Evolutionary conservation across 768 basidiomycete species (phyloP).

Genomic region (Mycena polygramma): DNA sequence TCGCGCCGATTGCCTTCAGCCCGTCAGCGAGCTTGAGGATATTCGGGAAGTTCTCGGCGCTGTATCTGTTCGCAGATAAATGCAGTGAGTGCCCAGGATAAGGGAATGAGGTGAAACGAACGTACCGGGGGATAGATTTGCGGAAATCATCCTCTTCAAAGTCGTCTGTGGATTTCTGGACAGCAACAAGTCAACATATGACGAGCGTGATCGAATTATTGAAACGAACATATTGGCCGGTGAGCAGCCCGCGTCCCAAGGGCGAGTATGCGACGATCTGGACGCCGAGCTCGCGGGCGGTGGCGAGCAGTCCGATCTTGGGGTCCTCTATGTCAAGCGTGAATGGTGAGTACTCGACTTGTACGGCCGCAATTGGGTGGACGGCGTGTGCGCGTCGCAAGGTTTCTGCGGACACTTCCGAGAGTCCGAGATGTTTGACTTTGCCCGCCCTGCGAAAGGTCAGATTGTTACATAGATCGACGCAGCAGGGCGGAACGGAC

Average conservation of each 20-base stretch:
- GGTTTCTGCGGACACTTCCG: too few relatives aligned
- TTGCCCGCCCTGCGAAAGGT: too few relatives aligned
- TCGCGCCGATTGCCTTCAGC: neutral
- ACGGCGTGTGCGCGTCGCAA: too few relatives aligned
- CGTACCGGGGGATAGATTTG: neutral
- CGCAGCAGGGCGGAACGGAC: too few relatives aligned
- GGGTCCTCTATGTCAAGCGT: neutral
- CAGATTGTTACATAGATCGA: too few relatives aligned
- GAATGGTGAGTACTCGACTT: too few relatives aligned
- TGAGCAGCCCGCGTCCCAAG: neutral
- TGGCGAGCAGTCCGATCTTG: neutral
- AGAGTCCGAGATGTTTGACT: too few relatives aligned
- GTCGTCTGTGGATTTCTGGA: constrained; percentile 9
- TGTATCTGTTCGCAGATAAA: neutral
- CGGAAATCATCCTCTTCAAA: constrained; percentile 4
- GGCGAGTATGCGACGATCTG: neutral
- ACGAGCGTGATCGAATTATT: too few relatives aligned
- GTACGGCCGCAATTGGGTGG: too few relatives aligned
- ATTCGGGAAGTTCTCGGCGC: constrained; percentile 2
- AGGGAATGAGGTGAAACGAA: too few relatives aligned
- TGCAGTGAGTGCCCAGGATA: too few relatives aligned
- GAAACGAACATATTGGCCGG: neutral
- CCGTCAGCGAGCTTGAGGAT: constrained; percentile 7
- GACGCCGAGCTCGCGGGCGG: neutral
- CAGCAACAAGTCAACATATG: too few relatives aligned